Percentiles rank a stretch among this genome's conserved stretches.
phyloP scores from a whole-genome alignment of 1,139 yeast species.

The Kurtzmaniella quercitrusa region DNA sequence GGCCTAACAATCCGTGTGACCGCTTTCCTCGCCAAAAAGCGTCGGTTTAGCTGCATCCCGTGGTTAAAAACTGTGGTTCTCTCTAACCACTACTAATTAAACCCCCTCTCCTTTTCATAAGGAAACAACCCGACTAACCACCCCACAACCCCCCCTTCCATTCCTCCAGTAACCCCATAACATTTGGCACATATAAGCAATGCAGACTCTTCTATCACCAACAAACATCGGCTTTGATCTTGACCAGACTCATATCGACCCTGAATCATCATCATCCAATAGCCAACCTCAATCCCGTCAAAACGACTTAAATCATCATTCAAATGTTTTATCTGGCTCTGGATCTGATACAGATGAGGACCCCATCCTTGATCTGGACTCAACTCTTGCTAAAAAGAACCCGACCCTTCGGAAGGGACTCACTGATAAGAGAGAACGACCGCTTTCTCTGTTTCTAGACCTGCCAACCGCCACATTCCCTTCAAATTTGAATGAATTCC shows the following conservation, averaged over 20 bases:
- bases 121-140: no score
- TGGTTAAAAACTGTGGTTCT: no score
- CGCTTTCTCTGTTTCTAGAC: constrained; percentile 5
- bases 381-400: background rate
- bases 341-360: constrained; percentile 2
- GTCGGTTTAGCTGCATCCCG: no score
- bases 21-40: no score
- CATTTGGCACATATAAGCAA: background rate
- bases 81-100: no score
- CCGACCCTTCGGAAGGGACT: background rate
- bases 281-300: background rate
- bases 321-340: background rate
- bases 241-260: background rate
- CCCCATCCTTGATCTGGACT: background rate
- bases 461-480: constrained; percentile 7
- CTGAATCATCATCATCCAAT: background rate
- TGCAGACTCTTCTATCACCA: background rate
- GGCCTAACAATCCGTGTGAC: no score
- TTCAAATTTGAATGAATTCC: constrained; percentile 4
- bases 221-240: background rate
- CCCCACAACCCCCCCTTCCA: no score
- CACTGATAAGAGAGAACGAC: constrained; percentile 6
- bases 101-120: no score
- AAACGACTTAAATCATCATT: background rate
- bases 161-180: no score